phyloP scores from a whole-genome alignment of 257 asterid species.

The Pogostemon cablin region DNA sequence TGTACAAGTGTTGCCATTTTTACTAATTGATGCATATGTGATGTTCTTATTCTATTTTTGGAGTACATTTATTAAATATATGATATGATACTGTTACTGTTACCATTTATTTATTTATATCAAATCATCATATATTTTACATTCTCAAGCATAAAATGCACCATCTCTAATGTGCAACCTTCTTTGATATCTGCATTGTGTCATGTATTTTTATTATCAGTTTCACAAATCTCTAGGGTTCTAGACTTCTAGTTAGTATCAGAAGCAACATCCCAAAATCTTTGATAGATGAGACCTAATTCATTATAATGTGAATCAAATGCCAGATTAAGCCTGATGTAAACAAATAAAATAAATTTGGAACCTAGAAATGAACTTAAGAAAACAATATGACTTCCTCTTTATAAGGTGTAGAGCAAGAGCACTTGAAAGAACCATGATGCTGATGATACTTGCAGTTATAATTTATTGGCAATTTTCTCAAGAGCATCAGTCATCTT shows the following conservation, averaged over 20 bases:
- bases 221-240: background rate
- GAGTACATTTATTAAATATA: too few species aligned
- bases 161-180: background rate
- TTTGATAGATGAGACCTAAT: conserved; percentile 14
- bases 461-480: conserved; percentile 58
- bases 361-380: conserved; percentile 18
- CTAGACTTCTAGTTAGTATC: background rate
- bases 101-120: conserved; percentile 3
- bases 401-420: conserved; percentile 7
- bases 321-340: background rate
- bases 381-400: conserved; percentile 11
- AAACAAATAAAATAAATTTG: conserved; percentile 10
- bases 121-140: background rate
- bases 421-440: conserved; percentile 1
- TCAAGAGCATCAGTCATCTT: conserved; percentile 57
- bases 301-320: conserved; percentile 12
- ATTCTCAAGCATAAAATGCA: conserved; percentile 6
- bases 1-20: conserved; percentile 31
- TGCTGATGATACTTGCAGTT: conserved; percentile 14
- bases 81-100: too few species aligned
- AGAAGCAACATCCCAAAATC: background rate
- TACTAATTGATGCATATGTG: conserved; percentile 16
- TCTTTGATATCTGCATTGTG: background rate
- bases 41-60: background rate
- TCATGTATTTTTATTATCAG: background rate